Conservation (phyloP, 768 basidiomycete genomes). For the Tulasnella sp. region DNA sequence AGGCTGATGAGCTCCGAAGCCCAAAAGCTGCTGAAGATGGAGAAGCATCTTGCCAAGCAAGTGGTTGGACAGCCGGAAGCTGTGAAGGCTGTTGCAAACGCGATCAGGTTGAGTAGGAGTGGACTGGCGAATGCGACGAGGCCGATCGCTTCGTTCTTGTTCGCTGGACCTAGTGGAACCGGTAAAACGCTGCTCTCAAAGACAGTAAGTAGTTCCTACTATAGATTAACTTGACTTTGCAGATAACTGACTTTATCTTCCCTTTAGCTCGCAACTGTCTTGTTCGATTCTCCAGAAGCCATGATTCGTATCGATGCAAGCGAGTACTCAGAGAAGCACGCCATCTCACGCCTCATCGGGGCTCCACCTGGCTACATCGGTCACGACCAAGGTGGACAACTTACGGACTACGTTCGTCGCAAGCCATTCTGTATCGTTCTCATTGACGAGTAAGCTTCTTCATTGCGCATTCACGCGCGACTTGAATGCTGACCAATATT, state of each 20-base stretch:
- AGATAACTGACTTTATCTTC: slow-evolving; percentile 6
- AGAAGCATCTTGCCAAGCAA: slow-evolving; percentile 63
- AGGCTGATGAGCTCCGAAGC: slow-evolving; percentile 83
- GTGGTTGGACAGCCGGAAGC: slow-evolving; percentile 84
- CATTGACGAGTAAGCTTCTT: slow-evolving; percentile 56
- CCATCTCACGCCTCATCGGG: slow-evolving; percentile 65
- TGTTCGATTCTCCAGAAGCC: slow-evolving; percentile 88
- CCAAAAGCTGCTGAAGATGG: slow-evolving; percentile 84
- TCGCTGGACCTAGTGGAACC: slow-evolving; percentile 88
- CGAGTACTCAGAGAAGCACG: slow-evolving; percentile 85
- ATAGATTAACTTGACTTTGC: not conserved
- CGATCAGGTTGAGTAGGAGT: slow-evolving; percentile 85
- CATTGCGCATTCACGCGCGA: not conserved
- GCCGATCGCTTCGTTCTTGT: slow-evolving; percentile 89
- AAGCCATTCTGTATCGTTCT: slow-evolving; percentile 85
- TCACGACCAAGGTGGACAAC: slow-evolving; percentile 82
- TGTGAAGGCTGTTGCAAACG: slow-evolving; percentile 88
- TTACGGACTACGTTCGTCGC: slow-evolving; percentile 89
- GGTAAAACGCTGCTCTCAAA: slow-evolving; percentile 89
- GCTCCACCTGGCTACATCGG: slow-evolving; percentile 54
- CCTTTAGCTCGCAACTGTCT: slow-evolving; percentile 70
- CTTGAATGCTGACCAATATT: slow-evolving; percentile 36
- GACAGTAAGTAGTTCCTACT: slow-evolving; percentile 54
- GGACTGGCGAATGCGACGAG: slow-evolving; percentile 85
- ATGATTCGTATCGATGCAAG: slow-evolving; percentile 92